Conservation (phyloP, 805 yeast species). For the Pichia scutulata region DNA sequence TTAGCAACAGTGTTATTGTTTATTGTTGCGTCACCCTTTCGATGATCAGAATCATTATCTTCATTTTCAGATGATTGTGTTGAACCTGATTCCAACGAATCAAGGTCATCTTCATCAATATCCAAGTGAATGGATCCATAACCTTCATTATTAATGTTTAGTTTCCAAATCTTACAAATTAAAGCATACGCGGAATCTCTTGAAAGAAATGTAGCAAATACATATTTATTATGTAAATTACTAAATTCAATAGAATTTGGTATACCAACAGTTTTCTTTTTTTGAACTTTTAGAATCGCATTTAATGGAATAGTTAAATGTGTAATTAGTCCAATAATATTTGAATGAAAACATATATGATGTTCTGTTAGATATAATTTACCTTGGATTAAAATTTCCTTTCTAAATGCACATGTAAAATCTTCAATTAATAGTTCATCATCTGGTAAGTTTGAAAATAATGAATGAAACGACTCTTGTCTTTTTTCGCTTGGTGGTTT, state of each 20-base stretch:
- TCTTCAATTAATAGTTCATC: conserved; percentile 53
- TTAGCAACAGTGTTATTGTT: conserved; percentile 18
- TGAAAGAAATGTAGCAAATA: conserved; percentile 57
- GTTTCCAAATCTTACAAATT: conserved; percentile 57
- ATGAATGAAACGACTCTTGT: conserved; percentile 52
- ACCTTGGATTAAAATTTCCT: conserved; percentile 65
- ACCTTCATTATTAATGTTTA: conserved; percentile 25
- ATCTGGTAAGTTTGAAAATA: conserved; percentile 44
- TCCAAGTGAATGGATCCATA: conserved; percentile 17
- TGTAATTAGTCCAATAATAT: conserved; percentile 61
- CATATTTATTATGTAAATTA: conserved; percentile 54
- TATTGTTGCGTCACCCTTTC: conserved; percentile 24
- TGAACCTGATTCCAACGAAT: conserved; percentile 26
- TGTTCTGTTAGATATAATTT: conserved; percentile 49
- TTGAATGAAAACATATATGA: conserved; percentile 56
- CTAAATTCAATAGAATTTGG: conserved; percentile 62
- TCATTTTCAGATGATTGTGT: conserved; percentile 19
- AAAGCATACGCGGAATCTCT: conserved; percentile 48
- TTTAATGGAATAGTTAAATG: conserved; percentile 48
- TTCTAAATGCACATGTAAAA: conserved; percentile 53
- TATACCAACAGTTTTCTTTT: conserved; percentile 56
- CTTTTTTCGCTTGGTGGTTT: conserved; percentile 41
- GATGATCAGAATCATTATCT: conserved; percentile 12
- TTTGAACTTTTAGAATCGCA: conserved; percentile 57
- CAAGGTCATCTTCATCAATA: conserved; percentile 27